A percentile compares a stretch with the other conserved stretches of the same genome.
Evolutionary conservation across 208 protist species (phyloP).

Genomic region (Tritrichomonas foetus): DNA sequence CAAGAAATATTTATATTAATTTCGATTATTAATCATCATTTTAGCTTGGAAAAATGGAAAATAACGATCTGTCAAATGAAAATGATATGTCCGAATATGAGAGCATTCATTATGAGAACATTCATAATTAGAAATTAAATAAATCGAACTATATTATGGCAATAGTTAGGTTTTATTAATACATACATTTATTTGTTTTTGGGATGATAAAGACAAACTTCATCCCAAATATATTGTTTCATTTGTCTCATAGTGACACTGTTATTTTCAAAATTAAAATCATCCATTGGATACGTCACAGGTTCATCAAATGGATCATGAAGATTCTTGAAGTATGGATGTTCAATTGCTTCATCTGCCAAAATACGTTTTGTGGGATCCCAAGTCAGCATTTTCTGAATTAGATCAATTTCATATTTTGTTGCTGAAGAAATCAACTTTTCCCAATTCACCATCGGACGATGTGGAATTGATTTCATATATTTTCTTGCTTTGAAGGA

Average conservation of each 20-base stretch:
- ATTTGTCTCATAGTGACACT: background rate
- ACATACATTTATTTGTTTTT: too few species aligned
- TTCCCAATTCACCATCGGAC: constrained; percentile 57
- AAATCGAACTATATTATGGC: too few species aligned
- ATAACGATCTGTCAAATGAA: too few species aligned
- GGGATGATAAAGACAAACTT: background rate
- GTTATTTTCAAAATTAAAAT: background rate
- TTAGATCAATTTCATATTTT: constrained; percentile 53
- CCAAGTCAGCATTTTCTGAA: constrained; percentile 59
- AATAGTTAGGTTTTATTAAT: too few species aligned
- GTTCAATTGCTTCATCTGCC: constrained; percentile 53
- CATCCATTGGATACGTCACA: constrained; percentile 17
- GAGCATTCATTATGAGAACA: too few species aligned
- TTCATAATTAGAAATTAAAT: too few species aligned
- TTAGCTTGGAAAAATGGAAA: too few species aligned
- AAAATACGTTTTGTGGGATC: constrained; percentile 57
- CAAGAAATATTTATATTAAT: too few species aligned
- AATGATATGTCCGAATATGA: too few species aligned
- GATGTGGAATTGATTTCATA: constrained; percentile 66
- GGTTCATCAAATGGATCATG: constrained; percentile 28
- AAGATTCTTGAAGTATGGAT: constrained; percentile 35
- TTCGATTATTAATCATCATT: too few species aligned
- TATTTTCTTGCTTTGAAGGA: constrained; percentile 73
- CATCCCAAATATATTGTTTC: background rate
- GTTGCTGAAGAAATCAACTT: background rate